Evolutionary conservation across 2,329 filamentous ascomycete genomes (phyloP).

Genomic region (Hymenoscyphus infarciens): DNA sequence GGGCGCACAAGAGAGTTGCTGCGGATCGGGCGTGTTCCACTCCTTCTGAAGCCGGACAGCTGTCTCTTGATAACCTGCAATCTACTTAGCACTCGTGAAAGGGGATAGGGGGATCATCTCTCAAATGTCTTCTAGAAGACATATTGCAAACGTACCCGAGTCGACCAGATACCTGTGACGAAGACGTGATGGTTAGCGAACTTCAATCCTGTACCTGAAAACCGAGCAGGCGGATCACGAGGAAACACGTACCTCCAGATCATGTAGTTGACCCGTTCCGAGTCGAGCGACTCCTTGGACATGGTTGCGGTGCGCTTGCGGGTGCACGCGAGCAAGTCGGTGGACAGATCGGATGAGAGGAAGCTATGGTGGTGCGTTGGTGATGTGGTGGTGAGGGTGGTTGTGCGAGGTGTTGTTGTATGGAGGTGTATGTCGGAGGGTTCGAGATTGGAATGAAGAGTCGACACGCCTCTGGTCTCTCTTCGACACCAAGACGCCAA

Average conservation of each 20-base stretch:
- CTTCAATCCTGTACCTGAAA: conserved; percentile 25
- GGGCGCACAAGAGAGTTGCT: conserved; percentile 60
- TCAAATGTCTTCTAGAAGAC: conserved; percentile 1
- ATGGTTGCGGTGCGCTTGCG: conserved; percentile 25
- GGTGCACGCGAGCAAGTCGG: conserved; percentile 10
- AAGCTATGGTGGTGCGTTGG: conserved; percentile 12
- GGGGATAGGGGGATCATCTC: conserved; percentile 4
- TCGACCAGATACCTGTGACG: conserved; percentile 36
- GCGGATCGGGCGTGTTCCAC: conserved; percentile 61
- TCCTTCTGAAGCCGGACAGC: conserved; percentile 66
- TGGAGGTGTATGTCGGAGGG: conserved; percentile 17
- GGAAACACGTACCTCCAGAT: conserved; percentile 60
- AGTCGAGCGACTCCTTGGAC: conserved; percentile 48
- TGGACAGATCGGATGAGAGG: conserved; percentile 4
- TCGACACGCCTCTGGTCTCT: not conserved
- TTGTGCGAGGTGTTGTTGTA: conserved; percentile 7
- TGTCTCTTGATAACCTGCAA: conserved; percentile 62
- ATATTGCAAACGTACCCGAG: conserved; percentile 32
- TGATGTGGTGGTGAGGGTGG: conserved; percentile 8
- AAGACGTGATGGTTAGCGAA: conserved; percentile 33
- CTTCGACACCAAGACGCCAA: not conserved
- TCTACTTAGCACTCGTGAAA: conserved; percentile 3
- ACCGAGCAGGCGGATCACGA: conserved; percentile 31
- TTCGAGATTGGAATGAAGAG: conserved; percentile 28
- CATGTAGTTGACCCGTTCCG: conserved; percentile 66